Evolutionary conservation across 352 stramenopile species (phyloP), one percentile per base, ranked within the genome.

Genomic region (Globisporangium paddicum): DNA sequence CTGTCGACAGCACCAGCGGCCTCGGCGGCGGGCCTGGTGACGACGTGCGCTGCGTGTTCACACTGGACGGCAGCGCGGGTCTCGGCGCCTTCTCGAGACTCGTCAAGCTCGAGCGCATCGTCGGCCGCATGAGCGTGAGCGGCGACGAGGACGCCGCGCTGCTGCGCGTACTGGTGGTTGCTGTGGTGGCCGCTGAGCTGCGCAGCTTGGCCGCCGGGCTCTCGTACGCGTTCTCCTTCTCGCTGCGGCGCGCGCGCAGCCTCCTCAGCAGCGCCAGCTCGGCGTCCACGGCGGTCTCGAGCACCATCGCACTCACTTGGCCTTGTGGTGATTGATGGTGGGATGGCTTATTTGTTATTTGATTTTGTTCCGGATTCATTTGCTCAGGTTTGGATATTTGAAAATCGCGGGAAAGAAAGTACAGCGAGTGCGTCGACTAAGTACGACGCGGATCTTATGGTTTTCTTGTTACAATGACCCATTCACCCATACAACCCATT

Each of bases 321-420:
- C 35, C 32, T 23, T 21, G 38, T 40, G 38, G 21, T 44, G 16
- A 32, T 32, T 44, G 38, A 32, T 42, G 25, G 23, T 50, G 0
- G 45, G 28, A n/a, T 37, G 37, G 38, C 38, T 40, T 34, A 21
- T 18, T 30, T 48, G 37, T 26, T 34, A 30, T 45, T 26, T 26
- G n/a, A n/a, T n/a, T 26, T 26, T 41, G 25, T 51, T 52, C 37
- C 25, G 41, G 50, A 34, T 52, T 35, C 16, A 9, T 25, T 35
- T n/a, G 28, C n/a, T n/a, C n/a, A n/a, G 32, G 47, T 62, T 62
- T 55, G 57, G 57, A 63, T 63, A 63, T 63, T 63, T 48, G 57
- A 63, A 63, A 49, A 28, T 49, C 26, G 47, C 47, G 47, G 47
- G 26, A 54, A 54, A 54, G 46, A 54, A 54, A 40, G 47, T 54